Conservation (phyloP, 768 basidiomycete species). For the Lyophyllum atratum region DNA sequence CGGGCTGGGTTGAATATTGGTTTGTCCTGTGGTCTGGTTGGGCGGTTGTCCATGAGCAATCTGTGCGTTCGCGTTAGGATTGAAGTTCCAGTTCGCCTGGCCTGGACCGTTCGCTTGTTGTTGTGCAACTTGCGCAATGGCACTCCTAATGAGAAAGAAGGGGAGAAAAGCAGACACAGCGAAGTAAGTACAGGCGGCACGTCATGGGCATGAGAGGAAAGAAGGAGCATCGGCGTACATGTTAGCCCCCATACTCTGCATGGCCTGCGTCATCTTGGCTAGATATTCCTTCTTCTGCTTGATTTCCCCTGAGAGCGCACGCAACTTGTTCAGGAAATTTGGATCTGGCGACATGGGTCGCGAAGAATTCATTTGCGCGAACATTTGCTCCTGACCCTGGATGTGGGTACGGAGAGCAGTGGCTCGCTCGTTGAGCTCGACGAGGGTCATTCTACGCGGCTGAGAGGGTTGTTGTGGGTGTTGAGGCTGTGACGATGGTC, state of each 20-base stretch:
- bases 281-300: constrained; percentile 40
- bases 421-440: constrained; percentile 18
- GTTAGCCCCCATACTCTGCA: constrained; percentile 26
- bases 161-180: not conserved
- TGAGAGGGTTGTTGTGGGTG: constrained; percentile 9
- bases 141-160: constrained; percentile 6
- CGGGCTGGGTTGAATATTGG: constrained; percentile 24
- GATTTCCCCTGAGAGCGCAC: constrained; percentile 24
- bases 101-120: constrained; percentile 22
- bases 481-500: constrained; percentile 9
- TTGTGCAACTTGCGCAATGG: constrained; percentile 18
- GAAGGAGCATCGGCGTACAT: constrained; percentile 30
- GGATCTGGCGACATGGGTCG: constrained; percentile 19
- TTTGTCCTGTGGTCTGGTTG: constrained; percentile 15
- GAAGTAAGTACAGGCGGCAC: not conserved
- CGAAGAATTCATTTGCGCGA: constrained; percentile 8
- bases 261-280: constrained; percentile 33
- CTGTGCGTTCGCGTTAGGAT: not conserved
- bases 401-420: constrained; percentile 7
- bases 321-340: constrained; percentile 22
- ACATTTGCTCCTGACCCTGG: constrained; percentile 6
- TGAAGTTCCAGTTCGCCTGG: constrained; percentile 19
- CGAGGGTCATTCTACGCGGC: constrained; percentile 3
- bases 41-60: constrained; percentile 4
- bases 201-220: not conserved